These are phyloP conservation scores for Scheffersomyces illinoinensis DNA, from an alignment of 1,139 yeast species.

Conservation along the genomic window DNA sequence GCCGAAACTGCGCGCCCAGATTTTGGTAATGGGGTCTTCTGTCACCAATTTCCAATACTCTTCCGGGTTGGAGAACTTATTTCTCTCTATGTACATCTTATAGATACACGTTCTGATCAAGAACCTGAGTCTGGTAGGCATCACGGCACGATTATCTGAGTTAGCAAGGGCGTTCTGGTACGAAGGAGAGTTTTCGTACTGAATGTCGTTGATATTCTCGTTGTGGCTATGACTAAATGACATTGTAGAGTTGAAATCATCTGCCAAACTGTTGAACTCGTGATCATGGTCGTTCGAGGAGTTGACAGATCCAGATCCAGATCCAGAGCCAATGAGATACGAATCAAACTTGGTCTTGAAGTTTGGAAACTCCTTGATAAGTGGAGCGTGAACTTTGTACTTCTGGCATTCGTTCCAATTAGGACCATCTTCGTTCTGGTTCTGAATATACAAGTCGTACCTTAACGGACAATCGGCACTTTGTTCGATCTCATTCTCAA, in stretches of 20 bases:
- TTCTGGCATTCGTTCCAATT: slow-evolving; percentile 49
- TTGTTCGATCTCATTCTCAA: slow-evolving; percentile 19
- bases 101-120: slow-evolving; percentile 53
- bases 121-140: slow-evolving; percentile 51
- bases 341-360: slow-evolving; percentile 39
- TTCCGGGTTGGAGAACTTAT: slow-evolving; percentile 10
- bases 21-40: slow-evolving; percentile 52
- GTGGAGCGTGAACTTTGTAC: slow-evolving; percentile 47
- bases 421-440: slow-evolving; percentile 46
- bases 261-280: slow-evolving; percentile 7
- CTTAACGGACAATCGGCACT: slow-evolving; percentile 13
- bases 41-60: slow-evolving; percentile 54
- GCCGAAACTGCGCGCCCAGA: slow-evolving; percentile 60
- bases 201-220: slow-evolving; percentile 26
- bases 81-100: slow-evolving; percentile 41
- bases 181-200: slow-evolving; percentile 34
- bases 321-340: slow-evolving; percentile 19
- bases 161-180: slow-evolving; percentile 28
- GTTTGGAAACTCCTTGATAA: slow-evolving; percentile 48
- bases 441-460: slow-evolving; percentile 30
- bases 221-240: slow-evolving; percentile 6
- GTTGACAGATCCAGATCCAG: slow-evolving; percentile 12
- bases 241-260: slow-evolving; percentile 9
- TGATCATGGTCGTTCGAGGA: slow-evolving; percentile 1
- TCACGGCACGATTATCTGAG: slow-evolving; percentile 38